These are phyloP conservation scores for Herpetospermum pedunculosum DNA, from an alignment of 306 rosid species.

Conservation along the genomic window DNA sequence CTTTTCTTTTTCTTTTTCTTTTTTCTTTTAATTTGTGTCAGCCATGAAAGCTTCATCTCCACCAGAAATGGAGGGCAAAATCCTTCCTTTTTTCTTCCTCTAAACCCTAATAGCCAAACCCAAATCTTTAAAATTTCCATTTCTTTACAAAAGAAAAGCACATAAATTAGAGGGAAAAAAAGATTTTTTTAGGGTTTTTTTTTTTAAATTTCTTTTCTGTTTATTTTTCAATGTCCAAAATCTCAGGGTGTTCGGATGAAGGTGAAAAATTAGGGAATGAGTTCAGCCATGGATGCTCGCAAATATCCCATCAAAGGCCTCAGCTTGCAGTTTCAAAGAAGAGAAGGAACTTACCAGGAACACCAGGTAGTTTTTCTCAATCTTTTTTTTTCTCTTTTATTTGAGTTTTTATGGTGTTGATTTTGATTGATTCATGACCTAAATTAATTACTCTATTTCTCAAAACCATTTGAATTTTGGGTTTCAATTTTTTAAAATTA, in stretches of 20 bases:
- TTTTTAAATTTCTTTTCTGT: slow-evolving; percentile 13
- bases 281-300: slow-evolving; percentile 39
- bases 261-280: slow-evolving; percentile 19
- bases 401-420: background rate
- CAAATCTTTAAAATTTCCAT: slow-evolving; percentile 25
- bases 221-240: slow-evolving; percentile 54
- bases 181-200: background rate
- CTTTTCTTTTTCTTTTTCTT: slow-evolving; percentile 18
- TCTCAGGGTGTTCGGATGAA: slow-evolving; percentile 46
- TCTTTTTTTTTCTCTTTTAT: background rate
- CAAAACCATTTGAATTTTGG: no score
- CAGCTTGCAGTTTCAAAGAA: slow-evolving; percentile 31
- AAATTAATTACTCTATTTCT: background rate
- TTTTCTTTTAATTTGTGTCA: slow-evolving; percentile 33
- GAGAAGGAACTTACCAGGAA: slow-evolving; percentile 85
- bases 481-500: no score
- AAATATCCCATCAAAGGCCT: slow-evolving; percentile 12
- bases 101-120: slow-evolving; percentile 36
- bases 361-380: slow-evolving; percentile 52
- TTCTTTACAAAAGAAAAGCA: slow-evolving; percentile 3
- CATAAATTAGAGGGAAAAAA: no score
- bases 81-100: slow-evolving; percentile 80
- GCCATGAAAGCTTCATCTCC: slow-evolving; percentile 27
- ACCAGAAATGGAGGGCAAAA: slow-evolving; percentile 68
- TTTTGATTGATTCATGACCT: background rate